Conservation (phyloP, 1,139 yeast genomes). For the Pichia sp. region DNA sequence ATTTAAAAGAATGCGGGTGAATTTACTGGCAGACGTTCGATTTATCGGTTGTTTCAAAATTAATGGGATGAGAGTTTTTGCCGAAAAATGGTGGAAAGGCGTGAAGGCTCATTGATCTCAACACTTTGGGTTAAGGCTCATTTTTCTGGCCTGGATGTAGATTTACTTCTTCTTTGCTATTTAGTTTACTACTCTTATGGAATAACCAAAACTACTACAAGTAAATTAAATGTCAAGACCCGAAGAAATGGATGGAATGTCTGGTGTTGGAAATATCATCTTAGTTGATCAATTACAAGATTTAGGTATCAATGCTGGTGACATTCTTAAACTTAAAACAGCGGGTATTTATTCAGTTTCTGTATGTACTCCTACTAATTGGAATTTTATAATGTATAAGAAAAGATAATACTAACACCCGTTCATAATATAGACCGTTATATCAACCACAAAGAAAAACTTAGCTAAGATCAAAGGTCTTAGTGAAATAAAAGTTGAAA, state of each 20-base stretch:
- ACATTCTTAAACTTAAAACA: conserved; percentile 44
- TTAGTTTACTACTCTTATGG: not conserved
- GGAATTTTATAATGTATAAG: not conserved
- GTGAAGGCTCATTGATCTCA: too few species aligned
- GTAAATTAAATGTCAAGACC: conserved; percentile 1
- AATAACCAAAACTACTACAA: not conserved
- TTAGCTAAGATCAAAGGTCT: conserved; percentile 24
- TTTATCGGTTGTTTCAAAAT: too few species aligned
- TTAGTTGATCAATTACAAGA: conserved; percentile 49
- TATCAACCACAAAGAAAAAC: conserved; percentile 47
- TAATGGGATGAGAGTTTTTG: too few species aligned
- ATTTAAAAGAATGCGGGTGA: too few species aligned
- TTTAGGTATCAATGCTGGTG: conserved; percentile 53
- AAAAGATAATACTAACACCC: conserved; percentile 2
- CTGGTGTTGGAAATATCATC: conserved; percentile 23
- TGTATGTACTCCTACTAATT: conserved; percentile 21
- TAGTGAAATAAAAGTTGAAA: conserved; percentile 54
- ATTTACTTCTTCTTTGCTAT: not conserved
- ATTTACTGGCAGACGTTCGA: too few species aligned
- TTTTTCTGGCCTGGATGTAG: too few species aligned
- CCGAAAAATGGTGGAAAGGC: too few species aligned
- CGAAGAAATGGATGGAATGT: conserved; percentile 17
- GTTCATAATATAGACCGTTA: conserved; percentile 13
- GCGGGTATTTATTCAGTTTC: conserved; percentile 52
- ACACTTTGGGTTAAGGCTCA: too few species aligned